A percentile compares a stretch with the other conserved stretches of the same genome.
These are phyloP conservation scores for Cystofilobasidium ferigula DNA, from an alignment of 768 basidiomycete genomes.

Conservation along the genomic window DNA sequence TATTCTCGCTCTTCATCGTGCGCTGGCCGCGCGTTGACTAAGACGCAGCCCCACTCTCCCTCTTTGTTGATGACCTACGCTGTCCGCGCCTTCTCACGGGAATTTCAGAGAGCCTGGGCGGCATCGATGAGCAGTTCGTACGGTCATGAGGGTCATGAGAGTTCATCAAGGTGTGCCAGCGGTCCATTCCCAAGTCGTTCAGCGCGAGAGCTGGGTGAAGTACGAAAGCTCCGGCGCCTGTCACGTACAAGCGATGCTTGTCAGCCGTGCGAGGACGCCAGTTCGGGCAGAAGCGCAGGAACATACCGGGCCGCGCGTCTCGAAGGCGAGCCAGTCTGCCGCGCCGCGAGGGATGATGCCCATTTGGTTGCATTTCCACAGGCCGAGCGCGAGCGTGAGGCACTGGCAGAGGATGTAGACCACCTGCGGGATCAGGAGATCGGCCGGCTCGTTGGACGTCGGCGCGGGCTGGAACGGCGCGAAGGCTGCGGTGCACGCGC, in stretches of 20 bases:
- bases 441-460: constrained; percentile 9
- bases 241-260: not conserved
- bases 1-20: too few relatives aligned
- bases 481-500: constrained; percentile 2
- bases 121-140: too few relatives aligned
- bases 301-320: constrained; percentile 57
- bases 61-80: too few relatives aligned
- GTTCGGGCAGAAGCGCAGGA: not conserved
- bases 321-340: constrained; percentile 90
- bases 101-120: too few relatives aligned
- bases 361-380: constrained; percentile 91
- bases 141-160: not conserved
- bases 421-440: constrained; percentile 20
- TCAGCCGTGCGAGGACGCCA: not conserved
- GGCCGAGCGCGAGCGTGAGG: constrained; percentile 55
- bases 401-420: constrained; percentile 32
- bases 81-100: too few relatives aligned
- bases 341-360: constrained; percentile 80
- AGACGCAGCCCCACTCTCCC: too few relatives aligned
- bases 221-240: not conserved
- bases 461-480: constrained; percentile 12
- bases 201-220: not conserved
- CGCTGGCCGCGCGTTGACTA: too few relatives aligned
- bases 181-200: too few relatives aligned
- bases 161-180: too few relatives aligned